Evolutionary conservation across 257 asterid genomes (phyloP), one percentile per base, ranked within the genome.

Genomic region (Coffea eugenioides): DNA sequence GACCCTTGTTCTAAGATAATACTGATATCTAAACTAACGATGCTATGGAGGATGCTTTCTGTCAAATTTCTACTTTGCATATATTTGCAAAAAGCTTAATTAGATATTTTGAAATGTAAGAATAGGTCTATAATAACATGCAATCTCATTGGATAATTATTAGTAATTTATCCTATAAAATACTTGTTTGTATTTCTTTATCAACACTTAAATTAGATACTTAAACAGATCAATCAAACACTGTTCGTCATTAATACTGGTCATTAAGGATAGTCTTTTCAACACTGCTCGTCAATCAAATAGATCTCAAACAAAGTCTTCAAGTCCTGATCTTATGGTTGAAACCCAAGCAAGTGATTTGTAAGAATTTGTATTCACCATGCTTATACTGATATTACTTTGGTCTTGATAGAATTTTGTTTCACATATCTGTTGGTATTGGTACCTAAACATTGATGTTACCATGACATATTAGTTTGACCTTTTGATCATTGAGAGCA

Each of bases 191-290:
- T 1, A 31, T 31, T 31, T 31, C 34, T 31, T 31, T 1, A 31
- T 31, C 34, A 31, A 1, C 34, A 31, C 34, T 31, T 31, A 31
- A 31, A 31, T 31, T 31, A 31, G 34, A 31, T 31, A 31, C 34
- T 31, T 31, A 31, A 31, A 31, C 34, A 31, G 34, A 31, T 31
- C 34, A 31, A 31, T 31, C 34, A 31, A 31, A 31, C 34, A 31
- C 34, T 31, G 34, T 31, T 31, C 34, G 34, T 31, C 34, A 31
- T 31, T 31, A 31, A 31, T 31, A 31, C 34, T 31, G 99, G 99
- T 95, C 64, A 95, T 95, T 88, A 95, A 95, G 93, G 96, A 95
- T 80, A 90, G 88, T 73, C 97, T 95, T 67, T 95, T 93, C 89
- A 95, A 95, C 87, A 91, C 98, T 5, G 97, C 92, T 69, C 85